Evolutionary conservation across 2,329 filamentous ascomycete genomes (phyloP).

Genomic region (Gremmenia infestans): DNA sequence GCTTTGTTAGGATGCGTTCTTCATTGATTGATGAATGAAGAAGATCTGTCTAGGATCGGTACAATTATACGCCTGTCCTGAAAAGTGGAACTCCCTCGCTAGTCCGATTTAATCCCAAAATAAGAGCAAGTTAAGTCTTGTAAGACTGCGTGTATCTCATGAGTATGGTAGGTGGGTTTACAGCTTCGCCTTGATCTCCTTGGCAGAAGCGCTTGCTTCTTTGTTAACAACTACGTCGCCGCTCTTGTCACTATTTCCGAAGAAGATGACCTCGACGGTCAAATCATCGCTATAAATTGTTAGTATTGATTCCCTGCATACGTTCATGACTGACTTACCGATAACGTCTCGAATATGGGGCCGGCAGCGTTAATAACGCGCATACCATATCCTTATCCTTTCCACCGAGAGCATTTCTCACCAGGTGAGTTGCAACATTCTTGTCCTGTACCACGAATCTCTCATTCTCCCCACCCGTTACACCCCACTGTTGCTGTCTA

Average conservation of each 20-base stretch:
- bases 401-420: constrained; percentile 90
- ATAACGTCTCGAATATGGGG: constrained; percentile 86
- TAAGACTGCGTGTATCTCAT: too few species aligned
- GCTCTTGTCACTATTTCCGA: constrained; percentile 72
- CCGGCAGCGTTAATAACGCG: constrained; percentile 83
- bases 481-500: constrained; percentile 85
- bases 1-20: too few species aligned
- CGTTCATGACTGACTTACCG: constrained; percentile 50
- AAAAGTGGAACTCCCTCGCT: too few species aligned
- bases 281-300: constrained; percentile 68
- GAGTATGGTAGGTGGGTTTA: constrained; percentile 7
- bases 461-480: constrained; percentile 65
- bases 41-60: too few species aligned
- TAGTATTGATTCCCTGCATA: constrained; percentile 6
- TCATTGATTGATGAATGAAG: too few species aligned
- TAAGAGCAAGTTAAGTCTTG: too few species aligned
- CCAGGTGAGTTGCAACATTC: constrained; percentile 92
- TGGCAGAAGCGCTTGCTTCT: constrained; percentile 66
- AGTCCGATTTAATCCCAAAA: too few species aligned
- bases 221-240: constrained; percentile 79
- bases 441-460: constrained; percentile 94
- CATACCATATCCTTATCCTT: constrained; percentile 92
- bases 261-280: constrained; percentile 98
- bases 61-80: too few species aligned
- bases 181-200: constrained; percentile 30